Conservation (phyloP, 2,329 filamentous ascomycete species). For the Curvularia sp. region DNA sequence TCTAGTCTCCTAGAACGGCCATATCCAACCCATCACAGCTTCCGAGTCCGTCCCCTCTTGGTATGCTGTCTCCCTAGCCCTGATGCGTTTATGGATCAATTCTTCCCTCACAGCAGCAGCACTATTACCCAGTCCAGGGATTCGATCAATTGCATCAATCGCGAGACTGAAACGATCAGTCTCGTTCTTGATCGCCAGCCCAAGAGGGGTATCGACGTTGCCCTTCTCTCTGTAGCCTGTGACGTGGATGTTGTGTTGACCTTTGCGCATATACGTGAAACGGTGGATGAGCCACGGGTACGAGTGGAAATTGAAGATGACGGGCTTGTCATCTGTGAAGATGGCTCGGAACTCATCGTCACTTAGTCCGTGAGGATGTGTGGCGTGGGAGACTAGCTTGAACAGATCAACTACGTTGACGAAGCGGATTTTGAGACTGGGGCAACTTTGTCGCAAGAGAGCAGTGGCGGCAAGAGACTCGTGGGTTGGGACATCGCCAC, state of each 20-base stretch:
- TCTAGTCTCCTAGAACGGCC: conserved; percentile 56
- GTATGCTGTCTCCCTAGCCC: conserved; percentile 67
- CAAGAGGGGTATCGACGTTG: conserved; percentile 81
- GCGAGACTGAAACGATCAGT: conserved; percentile 79
- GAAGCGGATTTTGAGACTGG: conserved; percentile 74
- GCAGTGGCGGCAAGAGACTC: conserved; percentile 78
- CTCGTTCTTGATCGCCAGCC: conserved; percentile 78
- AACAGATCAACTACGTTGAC: conserved; percentile 83
- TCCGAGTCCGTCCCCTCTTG: conserved; percentile 74
- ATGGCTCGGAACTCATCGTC: conserved; percentile 67
- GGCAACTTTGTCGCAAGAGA: conserved; percentile 74
- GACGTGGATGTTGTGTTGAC: conserved; percentile 72
- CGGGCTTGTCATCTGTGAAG: conserved; percentile 74
- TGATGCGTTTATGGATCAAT: conserved; percentile 69
- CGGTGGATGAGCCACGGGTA: conserved; percentile 83
- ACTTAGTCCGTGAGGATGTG: conserved; percentile 76
- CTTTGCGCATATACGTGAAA: conserved; percentile 76
- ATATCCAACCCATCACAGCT: conserved; percentile 69
- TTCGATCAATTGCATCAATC: conserved; percentile 76
- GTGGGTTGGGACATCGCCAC: conserved; percentile 76
- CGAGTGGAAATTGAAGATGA: conserved; percentile 85
- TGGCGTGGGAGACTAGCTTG: conserved; percentile 72
- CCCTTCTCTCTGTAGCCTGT: conserved; percentile 82
- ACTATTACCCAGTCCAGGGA: conserved; percentile 67
- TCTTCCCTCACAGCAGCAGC: conserved; percentile 68